Percentiles rank a stretch among this genome's conserved stretches.
phyloP scores from a whole-genome alignment of 75 land plant genomes.

The Pinus tabuliformis region DNA sequence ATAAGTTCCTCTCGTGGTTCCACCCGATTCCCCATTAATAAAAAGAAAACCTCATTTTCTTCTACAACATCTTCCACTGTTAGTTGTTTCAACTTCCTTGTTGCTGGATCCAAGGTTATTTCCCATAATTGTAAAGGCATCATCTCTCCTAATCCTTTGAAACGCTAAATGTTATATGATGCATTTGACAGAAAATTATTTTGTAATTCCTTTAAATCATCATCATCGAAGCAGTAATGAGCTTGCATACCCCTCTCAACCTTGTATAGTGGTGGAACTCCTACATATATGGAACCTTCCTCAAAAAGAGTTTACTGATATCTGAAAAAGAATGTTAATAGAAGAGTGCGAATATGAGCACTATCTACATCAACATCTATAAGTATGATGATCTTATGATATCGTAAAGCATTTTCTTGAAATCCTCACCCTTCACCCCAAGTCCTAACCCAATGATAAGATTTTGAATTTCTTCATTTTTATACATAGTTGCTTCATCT shows the following conservation, averaged over 20 bases:
- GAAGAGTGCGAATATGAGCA: too few species aligned
- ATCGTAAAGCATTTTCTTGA: too few species aligned
- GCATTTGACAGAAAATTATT: constrained; percentile 78
- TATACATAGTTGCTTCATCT: too few species aligned
- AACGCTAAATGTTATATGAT: constrained; percentile 81
- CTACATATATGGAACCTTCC: too few species aligned
- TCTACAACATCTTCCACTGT: constrained; percentile 86
- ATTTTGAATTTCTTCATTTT: too few species aligned
- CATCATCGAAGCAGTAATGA: constrained; percentile 82
- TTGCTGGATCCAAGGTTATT: constrained; percentile 82
- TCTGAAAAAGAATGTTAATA: too few species aligned
- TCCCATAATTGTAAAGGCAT: constrained; percentile 98
- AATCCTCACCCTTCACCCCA: too few species aligned
- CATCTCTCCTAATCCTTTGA: constrained; percentile 99
- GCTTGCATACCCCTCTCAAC: constrained; percentile 92
- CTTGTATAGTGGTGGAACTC: too few species aligned
- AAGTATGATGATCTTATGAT: too few species aligned
- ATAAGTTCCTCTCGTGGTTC: constrained; percentile 83
- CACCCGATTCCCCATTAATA: constrained; percentile 89
- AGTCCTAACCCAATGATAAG: too few species aligned
- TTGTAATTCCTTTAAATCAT: constrained; percentile 60
- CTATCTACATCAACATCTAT: too few species aligned
- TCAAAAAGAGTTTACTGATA: too few species aligned
- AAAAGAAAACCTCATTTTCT: constrained; percentile 77
- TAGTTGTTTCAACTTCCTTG: constrained; percentile 85